Percentiles rank a stretch among this genome's conserved stretches.
These are phyloP conservation scores for Sphagnum magellanicum DNA, from an alignment of 228 moss, liverwort and hornwort species.

Conservation along the genomic window DNA sequence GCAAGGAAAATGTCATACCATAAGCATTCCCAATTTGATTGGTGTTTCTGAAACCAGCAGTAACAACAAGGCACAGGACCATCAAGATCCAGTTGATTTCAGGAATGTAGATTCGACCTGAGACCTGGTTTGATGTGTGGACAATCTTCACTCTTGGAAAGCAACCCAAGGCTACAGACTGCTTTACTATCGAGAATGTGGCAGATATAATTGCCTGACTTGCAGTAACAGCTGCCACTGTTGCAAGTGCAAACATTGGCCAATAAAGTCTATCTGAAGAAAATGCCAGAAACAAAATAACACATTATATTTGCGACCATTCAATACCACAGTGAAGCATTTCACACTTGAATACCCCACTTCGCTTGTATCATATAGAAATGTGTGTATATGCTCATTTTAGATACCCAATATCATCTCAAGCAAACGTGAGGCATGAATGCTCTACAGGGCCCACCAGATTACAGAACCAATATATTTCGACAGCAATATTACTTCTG, in stretches of 20 bases:
- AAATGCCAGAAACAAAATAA: neutral
- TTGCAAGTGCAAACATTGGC: conserved; percentile 83
- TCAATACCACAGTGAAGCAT: no score
- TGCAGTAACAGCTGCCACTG: conserved; percentile 73
- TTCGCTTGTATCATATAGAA: no score
- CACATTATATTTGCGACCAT: no score
- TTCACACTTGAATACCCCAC: no score
- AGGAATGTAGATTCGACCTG: conserved; percentile 81
- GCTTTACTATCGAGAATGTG: conserved; percentile 88
- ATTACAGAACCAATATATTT: no score
- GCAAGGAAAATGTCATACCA: conserved; percentile 26
- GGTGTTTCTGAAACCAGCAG: conserved; percentile 72
- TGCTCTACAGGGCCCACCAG: no score
- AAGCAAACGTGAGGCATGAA: no score
- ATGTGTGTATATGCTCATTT: no score
- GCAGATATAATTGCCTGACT: conserved; percentile 98
- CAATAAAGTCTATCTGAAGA: conserved; percentile 63
- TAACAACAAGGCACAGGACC: conserved; percentile 68
- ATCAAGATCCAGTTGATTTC: conserved; percentile 93
- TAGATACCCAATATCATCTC: no score
- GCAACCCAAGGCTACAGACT: conserved; percentile 69
- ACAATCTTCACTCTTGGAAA: conserved; percentile 87
- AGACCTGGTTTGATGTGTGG: conserved; percentile 61
- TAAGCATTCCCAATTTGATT: conserved; percentile 85
- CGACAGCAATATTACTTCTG: no score